These are phyloP conservation scores for Penicillium palitans DNA, from an alignment of 2,329 filamentous ascomycete genomes.

Conservation along the genomic window DNA sequence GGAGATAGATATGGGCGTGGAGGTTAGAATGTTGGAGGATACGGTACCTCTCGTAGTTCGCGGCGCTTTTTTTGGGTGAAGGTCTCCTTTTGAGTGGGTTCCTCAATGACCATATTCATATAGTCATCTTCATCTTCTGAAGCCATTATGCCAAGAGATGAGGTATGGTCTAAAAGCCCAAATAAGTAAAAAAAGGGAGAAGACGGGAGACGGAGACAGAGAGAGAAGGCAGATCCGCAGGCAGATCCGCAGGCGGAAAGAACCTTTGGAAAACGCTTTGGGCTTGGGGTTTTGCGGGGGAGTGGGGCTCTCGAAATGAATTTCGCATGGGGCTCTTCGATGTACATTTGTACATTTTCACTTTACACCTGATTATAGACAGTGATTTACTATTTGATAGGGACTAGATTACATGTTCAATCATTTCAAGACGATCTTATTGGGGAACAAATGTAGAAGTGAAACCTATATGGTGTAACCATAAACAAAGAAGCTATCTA, in stretches of 20 bases:
- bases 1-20: constrained; percentile 40
- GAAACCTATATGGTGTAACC: background rate
- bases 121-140: constrained; percentile 79
- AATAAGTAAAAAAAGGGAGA: background rate
- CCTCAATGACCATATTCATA: constrained; percentile 90
- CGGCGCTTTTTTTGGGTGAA: constrained; percentile 61
- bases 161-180: background rate
- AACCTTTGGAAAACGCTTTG: background rate
- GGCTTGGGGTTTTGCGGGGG: constrained; percentile 15
- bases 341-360: background rate
- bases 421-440: background rate
- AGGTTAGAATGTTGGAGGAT: constrained; percentile 6
- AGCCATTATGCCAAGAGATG: constrained; percentile 5
- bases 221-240: background rate
- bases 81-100: constrained; percentile 62
- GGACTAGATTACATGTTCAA: no score
- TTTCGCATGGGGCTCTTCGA: background rate
- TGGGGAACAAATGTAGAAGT: background rate
- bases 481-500: background rate
- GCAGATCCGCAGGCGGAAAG: constrained; percentile 3
- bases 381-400: no score
- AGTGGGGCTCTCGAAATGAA: background rate
- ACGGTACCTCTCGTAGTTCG: constrained; percentile 51
- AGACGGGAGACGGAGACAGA: background rate
- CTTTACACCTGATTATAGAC: background rate